Base-by-base conservation (phyloP, 768 basidiomycete species). In the Scleroderma citrinum region DNA sequence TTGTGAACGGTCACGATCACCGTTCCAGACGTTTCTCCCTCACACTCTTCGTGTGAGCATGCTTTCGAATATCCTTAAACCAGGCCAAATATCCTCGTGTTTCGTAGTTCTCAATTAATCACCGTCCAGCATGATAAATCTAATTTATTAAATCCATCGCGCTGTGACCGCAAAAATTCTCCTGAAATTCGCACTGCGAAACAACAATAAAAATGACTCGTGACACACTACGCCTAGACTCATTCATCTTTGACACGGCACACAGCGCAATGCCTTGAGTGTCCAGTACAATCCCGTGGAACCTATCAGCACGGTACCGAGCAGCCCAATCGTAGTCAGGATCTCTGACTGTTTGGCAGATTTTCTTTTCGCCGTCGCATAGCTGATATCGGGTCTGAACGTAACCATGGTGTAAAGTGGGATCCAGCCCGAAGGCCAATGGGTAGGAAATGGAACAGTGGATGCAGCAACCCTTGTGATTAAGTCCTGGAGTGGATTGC, bases 401-500 rank as follows among this genome's bases (percentile, higher is more conserved):
- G 95, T 97, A 56, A 96, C 86, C 94, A 98, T 96, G 30, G 91
- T 91, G 68, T 99, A 99, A 44, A 95, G 75, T 49, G 92, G 88
- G 45, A 93, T 77, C 94, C 94, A 97, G 32, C 90, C 92, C 55
- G 65, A 63, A 38, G 84, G 85, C 52, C 73, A 68, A 51, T 65
- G 64, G 51, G 82, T 65, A 31, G 82, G 78, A 66, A 85, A 90
- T 10, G 85, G 75, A 42, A 73, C 63, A 51, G 65, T 71, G 54
- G 77, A 68, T 54, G 83, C 57, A 39, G 56, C 29, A 17, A 67
- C 60, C 47, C 76, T 74, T 38, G 69, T 69, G 56, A 81, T 65
- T 53, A 72, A 72, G 51, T 69, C 61, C 48, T 79, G 63, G 44
- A 77, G 70, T 58, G 74, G 69, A 60, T 69, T 65, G 61, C 72